Evolutionary conservation across 495 filamentous ascomycete genomes (phyloP), one percentile per base, ranked within the genome.

Genomic region (Aspergillus funiculosus): DNA sequence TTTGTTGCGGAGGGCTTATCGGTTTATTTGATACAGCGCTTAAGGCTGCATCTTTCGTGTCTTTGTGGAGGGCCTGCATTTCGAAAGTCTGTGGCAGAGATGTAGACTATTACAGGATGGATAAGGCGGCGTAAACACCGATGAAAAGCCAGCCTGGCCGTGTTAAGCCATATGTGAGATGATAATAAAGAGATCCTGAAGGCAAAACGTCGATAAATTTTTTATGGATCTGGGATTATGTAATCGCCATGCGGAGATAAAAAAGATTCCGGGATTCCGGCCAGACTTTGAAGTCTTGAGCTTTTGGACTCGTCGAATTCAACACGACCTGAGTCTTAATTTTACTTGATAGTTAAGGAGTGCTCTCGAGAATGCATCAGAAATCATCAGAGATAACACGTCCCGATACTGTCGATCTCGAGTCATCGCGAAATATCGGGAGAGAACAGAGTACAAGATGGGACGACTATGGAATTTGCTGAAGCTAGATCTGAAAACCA

Each of bases 11-110:
- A 48, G 46, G 37, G 39, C 36, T 22, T 26, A 48, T 31, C 37
- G 46, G 46, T 5, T 29, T 21, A 10, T 48, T 28, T 19, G 46
- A 20, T n/a, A 41, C 46, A 27, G 46, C 46, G 27, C 41, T 39
- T 5, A 48, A 13, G 39, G 46, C 37, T 22, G 46, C 29, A 18
- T 48, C 46, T 41, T 48, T 48, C 26, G 46, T 7, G 29, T 48
- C 46, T 29, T 41, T 41, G 36, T 38, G 37, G 22, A 48, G 31
- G 21, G 46, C 46, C 46, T 48, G 46, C 46, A 48, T 48, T 21
- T 28, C 27, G 26, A 24, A 41, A 7, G 19, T 26, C 7, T 37
- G 15, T 22, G 22, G 7, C 6, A 22, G 14, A 9, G 7, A 18
- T 22, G 15, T 8, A 29, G 17, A 15, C 37, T 24, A 27, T n/a